phyloP scores from a whole-genome alignment of 1,284 basidiomycete species.

The Ceraceosorus guamensis region DNA sequence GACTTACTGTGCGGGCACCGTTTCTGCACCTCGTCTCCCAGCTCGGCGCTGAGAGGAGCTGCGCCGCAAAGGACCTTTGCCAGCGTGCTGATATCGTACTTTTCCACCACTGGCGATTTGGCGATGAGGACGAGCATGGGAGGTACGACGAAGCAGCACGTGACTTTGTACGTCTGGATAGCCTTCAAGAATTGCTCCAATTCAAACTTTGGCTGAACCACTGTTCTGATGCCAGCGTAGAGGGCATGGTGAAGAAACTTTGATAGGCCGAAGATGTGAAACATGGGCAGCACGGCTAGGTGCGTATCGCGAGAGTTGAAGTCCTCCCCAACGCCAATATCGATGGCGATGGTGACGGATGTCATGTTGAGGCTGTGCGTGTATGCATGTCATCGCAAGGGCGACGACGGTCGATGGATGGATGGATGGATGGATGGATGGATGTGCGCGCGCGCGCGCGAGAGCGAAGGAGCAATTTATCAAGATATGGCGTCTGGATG shows the following conservation, averaged over 20 bases:
- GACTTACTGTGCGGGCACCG: slow-evolving; percentile 49
- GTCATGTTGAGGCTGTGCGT: slow-evolving; percentile 25
- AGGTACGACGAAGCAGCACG: slow-evolving; percentile 66
- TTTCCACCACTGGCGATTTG: slow-evolving; percentile 66
- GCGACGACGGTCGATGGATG: too few species aligned
- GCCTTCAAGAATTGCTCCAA: slow-evolving; percentile 63
- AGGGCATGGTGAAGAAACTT: slow-evolving; percentile 62
- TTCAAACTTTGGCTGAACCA: slow-evolving; percentile 68
- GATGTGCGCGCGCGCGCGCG: too few species aligned
- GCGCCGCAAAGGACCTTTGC: slow-evolving; percentile 66
- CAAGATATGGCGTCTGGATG: too few species aligned
- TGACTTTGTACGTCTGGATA: slow-evolving; percentile 62
- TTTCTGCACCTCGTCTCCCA: slow-evolving; percentile 57
- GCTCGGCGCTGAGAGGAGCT: slow-evolving; percentile 65
- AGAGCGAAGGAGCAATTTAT: too few species aligned
- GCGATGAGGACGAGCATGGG: slow-evolving; percentile 70
- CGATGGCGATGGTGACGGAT: slow-evolving; percentile 23
- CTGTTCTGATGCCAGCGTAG: slow-evolving; percentile 57
- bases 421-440: too few species aligned
- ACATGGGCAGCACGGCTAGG: slow-evolving; percentile 32
- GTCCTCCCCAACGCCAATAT: slow-evolving; percentile 15
- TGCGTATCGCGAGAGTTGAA: slow-evolving; percentile 20
- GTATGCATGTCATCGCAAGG: too few species aligned
- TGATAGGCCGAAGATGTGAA: slow-evolving; percentile 51
- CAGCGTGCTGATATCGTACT: slow-evolving; percentile 64